phyloP scores from a whole-genome alignment of 257 asterid species.

The Anisodus acutangulus region DNA sequence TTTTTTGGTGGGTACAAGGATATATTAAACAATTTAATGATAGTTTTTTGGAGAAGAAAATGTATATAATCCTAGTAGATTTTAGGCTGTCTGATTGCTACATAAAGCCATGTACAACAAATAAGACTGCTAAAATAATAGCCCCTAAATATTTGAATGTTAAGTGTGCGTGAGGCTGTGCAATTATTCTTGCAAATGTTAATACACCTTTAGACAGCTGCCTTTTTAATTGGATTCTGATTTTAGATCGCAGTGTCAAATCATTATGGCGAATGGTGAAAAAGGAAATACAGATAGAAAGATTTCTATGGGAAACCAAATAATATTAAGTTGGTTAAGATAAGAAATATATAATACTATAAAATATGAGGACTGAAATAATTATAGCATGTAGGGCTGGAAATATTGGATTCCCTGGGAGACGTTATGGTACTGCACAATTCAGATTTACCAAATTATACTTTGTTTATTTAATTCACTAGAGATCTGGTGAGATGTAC shows the following conservation, averaged over 20 bases:
- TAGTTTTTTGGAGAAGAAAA: no score
- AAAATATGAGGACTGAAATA: background rate
- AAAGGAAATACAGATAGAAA: background rate
- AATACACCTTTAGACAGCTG: slow-evolving; percentile 19
- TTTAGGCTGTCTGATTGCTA: slow-evolving; percentile 23
- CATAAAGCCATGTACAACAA: slow-evolving; percentile 1
- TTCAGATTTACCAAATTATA: slow-evolving; percentile 5
- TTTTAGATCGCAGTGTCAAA: background rate
- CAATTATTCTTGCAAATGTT: slow-evolving; percentile 16
- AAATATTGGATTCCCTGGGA: slow-evolving; percentile 26
- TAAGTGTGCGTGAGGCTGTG: background rate
- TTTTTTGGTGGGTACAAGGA: no score
- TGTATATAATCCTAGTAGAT: background rate
- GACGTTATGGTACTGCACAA: slow-evolving; percentile 16
- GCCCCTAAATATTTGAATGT: slow-evolving; percentile 14
- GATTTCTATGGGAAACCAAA: background rate
- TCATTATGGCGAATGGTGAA: background rate
- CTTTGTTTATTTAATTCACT: slow-evolving; percentile 21
- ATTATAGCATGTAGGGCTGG: slow-evolving; percentile 8
- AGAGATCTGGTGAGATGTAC: background rate
- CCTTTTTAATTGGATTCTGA: background rate
- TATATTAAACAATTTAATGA: no score
- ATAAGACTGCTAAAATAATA: background rate
- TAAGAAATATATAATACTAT: background rate
- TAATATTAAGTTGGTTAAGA: background rate